Evolutionary conservation across 768 basidiomycete species (phyloP).

Genomic region (Polyporus arcularius): DNA sequence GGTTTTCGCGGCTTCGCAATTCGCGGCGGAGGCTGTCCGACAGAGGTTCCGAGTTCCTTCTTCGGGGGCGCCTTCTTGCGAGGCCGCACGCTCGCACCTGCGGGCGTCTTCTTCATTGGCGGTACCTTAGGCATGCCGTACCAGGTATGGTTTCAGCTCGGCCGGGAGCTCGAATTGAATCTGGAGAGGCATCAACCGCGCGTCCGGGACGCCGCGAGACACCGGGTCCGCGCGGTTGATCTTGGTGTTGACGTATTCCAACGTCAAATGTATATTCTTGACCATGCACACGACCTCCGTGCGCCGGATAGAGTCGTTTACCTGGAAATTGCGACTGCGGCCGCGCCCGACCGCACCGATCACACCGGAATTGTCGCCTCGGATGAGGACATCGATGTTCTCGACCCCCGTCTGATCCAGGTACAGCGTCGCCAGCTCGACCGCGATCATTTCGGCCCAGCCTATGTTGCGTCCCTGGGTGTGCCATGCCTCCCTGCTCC

Average conservation of each 20-base stretch:
- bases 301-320: constrained; percentile 1
- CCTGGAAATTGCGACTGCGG: constrained; percentile 3
- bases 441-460: constrained; percentile 9
- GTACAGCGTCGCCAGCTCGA: background rate
- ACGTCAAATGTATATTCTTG: background rate
- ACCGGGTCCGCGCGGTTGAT: background rate
- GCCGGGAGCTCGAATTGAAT: background rate
- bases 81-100: background rate
- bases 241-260: background rate
- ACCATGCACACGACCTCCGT: background rate
- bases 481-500: background rate
- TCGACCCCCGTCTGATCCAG: background rate
- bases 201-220: background rate
- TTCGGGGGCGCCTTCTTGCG: background rate
- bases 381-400: background rate
- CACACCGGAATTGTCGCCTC: background rate
- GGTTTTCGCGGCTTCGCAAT: background rate
- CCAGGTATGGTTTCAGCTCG: too few species aligned
- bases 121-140: background rate
- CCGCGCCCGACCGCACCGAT: background rate
- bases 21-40: background rate
- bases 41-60: background rate
- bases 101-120: background rate
- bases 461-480: background rate
- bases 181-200: background rate